Base-by-base conservation (phyloP, 345 rosid species). In the Salix koriyanagi region DNA sequence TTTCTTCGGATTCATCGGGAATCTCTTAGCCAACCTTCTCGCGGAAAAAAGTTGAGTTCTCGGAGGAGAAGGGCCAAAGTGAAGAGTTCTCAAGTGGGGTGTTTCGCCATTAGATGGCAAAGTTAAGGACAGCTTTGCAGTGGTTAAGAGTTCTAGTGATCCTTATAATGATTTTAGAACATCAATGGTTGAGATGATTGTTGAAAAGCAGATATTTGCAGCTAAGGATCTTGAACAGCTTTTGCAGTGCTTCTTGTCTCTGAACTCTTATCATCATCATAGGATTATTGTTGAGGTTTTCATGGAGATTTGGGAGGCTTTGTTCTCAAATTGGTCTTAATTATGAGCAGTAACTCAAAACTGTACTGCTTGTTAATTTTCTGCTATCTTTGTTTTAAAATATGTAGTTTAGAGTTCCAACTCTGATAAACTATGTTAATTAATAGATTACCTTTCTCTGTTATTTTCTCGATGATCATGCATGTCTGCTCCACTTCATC, bases 161-260 rank as follows among this genome's bases (percentile, higher is more conserved):
- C 94, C 97, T 1, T 86, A 78, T 56, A 90, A 83, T 83, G 94
- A 90, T 66, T 91, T 91, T 32, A 84, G 87, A 58, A 87, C 82
- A 69, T 91, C 97, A 71, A 91, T 90, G 94, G 75, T 89, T 85
- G 94, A 91, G 82, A 91, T 91, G 97, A 88, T 91, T 6, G 64
- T 89, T 6, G 94, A 92, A 84, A 92, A 90, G 70, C 82, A 88
- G 75, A 88, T 92, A 83, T 86, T 81, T 36, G 82, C 87, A 68
- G 89, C 79, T 9, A 81, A 86, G 58, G 97, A 91, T 64, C 83
- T 91, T 74, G 92, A 91, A 65, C 86, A 89, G 73, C 91, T 91
- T 34, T 70, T 91, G 32, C 85, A 86, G 26, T 91, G 96, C 13
- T 89, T 91, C 79, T 65, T 81, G 75, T 73, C 81, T 30, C 42